These are phyloP conservation scores for Lichenothelia convexa DNA, from an alignment of 495 filamentous ascomycete species.

Conservation along the genomic window DNA sequence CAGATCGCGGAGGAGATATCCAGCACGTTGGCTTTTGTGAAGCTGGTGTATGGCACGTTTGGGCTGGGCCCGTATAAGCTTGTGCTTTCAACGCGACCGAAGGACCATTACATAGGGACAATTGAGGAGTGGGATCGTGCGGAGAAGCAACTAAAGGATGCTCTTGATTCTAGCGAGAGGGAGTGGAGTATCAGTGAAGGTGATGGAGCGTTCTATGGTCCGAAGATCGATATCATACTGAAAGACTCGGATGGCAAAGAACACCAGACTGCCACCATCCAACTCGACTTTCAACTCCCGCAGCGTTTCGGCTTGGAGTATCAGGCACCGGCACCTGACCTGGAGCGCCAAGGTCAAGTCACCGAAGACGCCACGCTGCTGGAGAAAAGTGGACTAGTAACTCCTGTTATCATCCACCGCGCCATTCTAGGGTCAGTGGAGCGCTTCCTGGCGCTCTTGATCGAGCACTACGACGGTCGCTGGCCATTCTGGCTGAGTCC, in stretches of 20 bases:
- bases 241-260: slow-evolving; percentile 71
- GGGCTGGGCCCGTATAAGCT: slow-evolving; percentile 56
- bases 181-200: slow-evolving; percentile 58
- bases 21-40: slow-evolving; percentile 62
- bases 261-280: slow-evolving; percentile 82
- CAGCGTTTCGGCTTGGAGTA: slow-evolving; percentile 67
- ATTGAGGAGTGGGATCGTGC: slow-evolving; percentile 67
- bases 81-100: slow-evolving; percentile 63
- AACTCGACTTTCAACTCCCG: slow-evolving; percentile 86
- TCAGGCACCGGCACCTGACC: slow-evolving; percentile 39
- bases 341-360: slow-evolving; percentile 19
- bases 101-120: slow-evolving; percentile 60
- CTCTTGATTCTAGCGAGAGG: slow-evolving; percentile 35
- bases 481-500: slow-evolving; percentile 92
- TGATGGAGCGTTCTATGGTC: slow-evolving; percentile 88
- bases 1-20: slow-evolving; percentile 72
- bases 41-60: slow-evolving; percentile 58
- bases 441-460: slow-evolving; percentile 68
- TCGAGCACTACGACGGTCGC: slow-evolving; percentile 63
- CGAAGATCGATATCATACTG: slow-evolving; percentile 84
- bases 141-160: slow-evolving; percentile 50
- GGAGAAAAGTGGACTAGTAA: slow-evolving; percentile 33
- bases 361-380: slow-evolving; percentile 23
- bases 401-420: slow-evolving; percentile 74
- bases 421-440: slow-evolving; percentile 79